Evolutionary conservation across 345 rosid genomes (phyloP).

Genomic region (Toxicodendron radicans): DNA sequence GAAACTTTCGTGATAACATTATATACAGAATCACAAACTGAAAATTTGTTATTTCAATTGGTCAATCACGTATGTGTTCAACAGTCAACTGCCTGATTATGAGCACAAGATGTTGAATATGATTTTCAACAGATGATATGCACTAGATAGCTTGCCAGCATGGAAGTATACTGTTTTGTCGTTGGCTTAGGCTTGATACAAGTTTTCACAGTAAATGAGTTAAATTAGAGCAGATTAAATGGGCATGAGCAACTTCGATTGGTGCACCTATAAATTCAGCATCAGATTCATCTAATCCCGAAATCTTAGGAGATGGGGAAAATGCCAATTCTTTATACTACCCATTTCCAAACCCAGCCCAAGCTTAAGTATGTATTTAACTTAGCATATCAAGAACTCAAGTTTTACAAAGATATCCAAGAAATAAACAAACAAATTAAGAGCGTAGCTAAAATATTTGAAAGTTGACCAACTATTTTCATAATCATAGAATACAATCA

Average conservation of each 20-base stretch:
- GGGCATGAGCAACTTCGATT: background rate
- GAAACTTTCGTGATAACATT: background rate
- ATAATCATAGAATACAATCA: too few relatives aligned
- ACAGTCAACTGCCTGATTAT: background rate
- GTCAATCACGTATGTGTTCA: background rate
- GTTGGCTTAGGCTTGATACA: background rate
- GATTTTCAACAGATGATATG: background rate
- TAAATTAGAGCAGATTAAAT: background rate
- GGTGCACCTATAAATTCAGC: background rate
- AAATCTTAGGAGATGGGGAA: background rate
- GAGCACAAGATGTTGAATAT: background rate
- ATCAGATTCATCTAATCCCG: constrained; percentile 1
- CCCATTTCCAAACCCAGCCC: background rate
- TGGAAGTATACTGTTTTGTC: background rate
- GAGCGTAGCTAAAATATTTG: background rate
- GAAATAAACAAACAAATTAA: constrained; percentile 1
- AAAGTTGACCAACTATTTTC: too few relatives aligned
- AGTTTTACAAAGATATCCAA: background rate
- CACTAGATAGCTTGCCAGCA: background rate
- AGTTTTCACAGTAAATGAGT: background rate
- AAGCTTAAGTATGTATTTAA: background rate
- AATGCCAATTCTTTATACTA: background rate
- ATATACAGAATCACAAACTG: background rate
- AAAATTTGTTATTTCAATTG: background rate
- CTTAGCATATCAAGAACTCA: background rate